Conservation (phyloP, 2,329 filamentous ascomycete genomes). For the Fusarium sp. region DNA sequence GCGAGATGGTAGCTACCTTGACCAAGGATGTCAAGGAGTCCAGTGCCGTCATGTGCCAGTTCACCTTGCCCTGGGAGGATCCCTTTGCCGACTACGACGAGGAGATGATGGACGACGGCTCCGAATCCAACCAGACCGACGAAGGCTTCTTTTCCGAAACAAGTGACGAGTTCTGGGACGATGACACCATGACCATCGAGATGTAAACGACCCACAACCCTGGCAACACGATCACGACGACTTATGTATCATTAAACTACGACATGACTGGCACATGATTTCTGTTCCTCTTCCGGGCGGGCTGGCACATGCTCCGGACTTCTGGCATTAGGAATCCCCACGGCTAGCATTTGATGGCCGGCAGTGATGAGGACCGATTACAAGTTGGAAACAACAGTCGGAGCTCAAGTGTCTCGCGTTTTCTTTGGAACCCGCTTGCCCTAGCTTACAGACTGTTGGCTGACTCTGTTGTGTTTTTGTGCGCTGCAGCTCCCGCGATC, state of each 20-base stretch:
- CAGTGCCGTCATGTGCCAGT: conserved; percentile 52
- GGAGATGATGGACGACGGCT: conserved; percentile 52
- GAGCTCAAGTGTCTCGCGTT: conserved; percentile 45
- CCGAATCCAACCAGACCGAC: conserved; percentile 33
- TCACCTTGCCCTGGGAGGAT: conserved; percentile 50
- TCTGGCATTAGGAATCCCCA: conserved; percentile 18
- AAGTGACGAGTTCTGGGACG: conserved; percentile 43
- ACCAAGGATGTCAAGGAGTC: conserved; percentile 36
- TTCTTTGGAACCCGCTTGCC: conserved; percentile 50
- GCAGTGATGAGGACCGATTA: conserved; percentile 34
- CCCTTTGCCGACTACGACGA: conserved; percentile 59
- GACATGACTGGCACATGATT: conserved; percentile 30
- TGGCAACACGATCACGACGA: conserved; percentile 16
- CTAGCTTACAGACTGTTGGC: conserved; percentile 55
- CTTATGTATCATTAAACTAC: conserved; percentile 17
- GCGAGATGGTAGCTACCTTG: conserved; percentile 41
- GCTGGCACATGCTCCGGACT: conserved; percentile 49
- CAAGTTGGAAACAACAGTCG: conserved; percentile 45
- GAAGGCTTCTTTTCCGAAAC: conserved; percentile 41
- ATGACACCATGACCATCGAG: conserved; percentile 42
- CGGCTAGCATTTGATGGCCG: conserved; percentile 40
- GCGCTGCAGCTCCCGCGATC: conserved; percentile 87
- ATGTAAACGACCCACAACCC: conserved; percentile 27
- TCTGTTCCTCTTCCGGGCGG: conserved; percentile 18
- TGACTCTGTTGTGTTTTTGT: conserved; percentile 58